phyloP scores from a whole-genome alignment of 306 rosid genomes.

The Vigna radiata region DNA sequence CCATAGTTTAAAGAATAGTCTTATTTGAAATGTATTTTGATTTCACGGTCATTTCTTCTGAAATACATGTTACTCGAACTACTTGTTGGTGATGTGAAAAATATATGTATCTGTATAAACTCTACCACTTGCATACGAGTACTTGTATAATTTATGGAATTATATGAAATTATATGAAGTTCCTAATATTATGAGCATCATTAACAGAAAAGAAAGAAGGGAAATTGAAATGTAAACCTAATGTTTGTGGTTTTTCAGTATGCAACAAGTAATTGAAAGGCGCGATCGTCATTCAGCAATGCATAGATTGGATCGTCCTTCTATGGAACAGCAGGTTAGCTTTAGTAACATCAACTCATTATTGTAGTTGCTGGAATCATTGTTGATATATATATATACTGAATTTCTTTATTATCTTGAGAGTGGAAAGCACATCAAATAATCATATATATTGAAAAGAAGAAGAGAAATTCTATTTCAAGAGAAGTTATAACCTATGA shows the following conservation, averaged over 20 bases:
- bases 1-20: neutral
- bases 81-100: neutral
- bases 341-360: neutral
- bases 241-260: constrained; percentile 36
- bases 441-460: too few species aligned
- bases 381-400: neutral
- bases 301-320: constrained; percentile 14
- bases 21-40: constrained; percentile 3
- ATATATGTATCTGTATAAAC: neutral
- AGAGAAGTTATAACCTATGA: too few species aligned
- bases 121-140: neutral
- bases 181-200: constrained; percentile 24
- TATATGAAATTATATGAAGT: neutral
- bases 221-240: neutral
- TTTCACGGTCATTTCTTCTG: neutral
- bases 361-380: constrained; percentile 6
- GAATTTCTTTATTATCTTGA: too few species aligned
- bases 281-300: constrained; percentile 37
- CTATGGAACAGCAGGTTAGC: constrained; percentile 40
- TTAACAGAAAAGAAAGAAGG: neutral
- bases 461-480: too few species aligned
- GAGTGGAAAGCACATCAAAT: too few species aligned
- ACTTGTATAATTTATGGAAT: neutral
- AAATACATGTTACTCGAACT: neutral
- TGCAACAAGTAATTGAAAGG: constrained; percentile 47